Evolutionary conservation across 176 grass and related monocot species (phyloP).

Genomic region (Oryza punctata): DNA sequence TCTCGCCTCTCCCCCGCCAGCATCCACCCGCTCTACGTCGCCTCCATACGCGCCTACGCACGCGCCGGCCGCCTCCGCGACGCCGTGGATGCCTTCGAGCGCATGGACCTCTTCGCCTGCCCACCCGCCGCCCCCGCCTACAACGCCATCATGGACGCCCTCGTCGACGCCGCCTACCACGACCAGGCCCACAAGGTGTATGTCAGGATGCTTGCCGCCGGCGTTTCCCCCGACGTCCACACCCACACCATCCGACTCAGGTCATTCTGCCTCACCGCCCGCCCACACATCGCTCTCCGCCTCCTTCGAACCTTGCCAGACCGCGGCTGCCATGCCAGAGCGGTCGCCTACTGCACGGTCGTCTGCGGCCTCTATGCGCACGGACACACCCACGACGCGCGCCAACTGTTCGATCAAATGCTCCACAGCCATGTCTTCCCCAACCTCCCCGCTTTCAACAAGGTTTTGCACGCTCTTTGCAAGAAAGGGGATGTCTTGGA

Average conservation of each 20-base stretch:
- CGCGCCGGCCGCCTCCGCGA: slow-evolving; percentile 58
- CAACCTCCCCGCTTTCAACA: slow-evolving; percentile 69
- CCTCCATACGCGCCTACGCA: slow-evolving; percentile 59
- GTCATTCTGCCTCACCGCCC: slow-evolving; percentile 79
- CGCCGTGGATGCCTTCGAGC: slow-evolving; percentile 87
- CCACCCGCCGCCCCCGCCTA: slow-evolving; percentile 69
- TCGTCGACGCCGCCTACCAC: slow-evolving; percentile 69
- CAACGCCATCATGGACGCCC: slow-evolving; percentile 83
- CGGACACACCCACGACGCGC: slow-evolving; percentile 45
- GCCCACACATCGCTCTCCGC: slow-evolving; percentile 68
- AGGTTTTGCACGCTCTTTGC: slow-evolving; percentile 78
- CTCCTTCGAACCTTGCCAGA: slow-evolving; percentile 70
- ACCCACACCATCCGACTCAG: slow-evolving; percentile 79
- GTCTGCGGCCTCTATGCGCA: slow-evolving; percentile 56
- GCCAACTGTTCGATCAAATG: slow-evolving; percentile 79
- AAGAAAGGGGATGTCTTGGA: slow-evolving; percentile 70
- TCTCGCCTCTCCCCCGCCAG: slow-evolving; percentile 39
- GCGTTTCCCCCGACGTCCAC: slow-evolving; percentile 58
- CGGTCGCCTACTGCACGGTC: slow-evolving; percentile 71
- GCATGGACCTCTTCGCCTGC: slow-evolving; percentile 86
- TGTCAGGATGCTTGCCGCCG: slow-evolving; percentile 71
- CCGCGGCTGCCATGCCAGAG: slow-evolving; percentile 47
- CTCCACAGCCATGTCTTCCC: slow-evolving; percentile 43
- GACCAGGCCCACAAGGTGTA: slow-evolving; percentile 97
- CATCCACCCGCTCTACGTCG: slow-evolving; percentile 65